Base-by-base conservation (phyloP, 495 filamentous ascomycete genomes). In the Aspergillus avenaceus region DNA sequence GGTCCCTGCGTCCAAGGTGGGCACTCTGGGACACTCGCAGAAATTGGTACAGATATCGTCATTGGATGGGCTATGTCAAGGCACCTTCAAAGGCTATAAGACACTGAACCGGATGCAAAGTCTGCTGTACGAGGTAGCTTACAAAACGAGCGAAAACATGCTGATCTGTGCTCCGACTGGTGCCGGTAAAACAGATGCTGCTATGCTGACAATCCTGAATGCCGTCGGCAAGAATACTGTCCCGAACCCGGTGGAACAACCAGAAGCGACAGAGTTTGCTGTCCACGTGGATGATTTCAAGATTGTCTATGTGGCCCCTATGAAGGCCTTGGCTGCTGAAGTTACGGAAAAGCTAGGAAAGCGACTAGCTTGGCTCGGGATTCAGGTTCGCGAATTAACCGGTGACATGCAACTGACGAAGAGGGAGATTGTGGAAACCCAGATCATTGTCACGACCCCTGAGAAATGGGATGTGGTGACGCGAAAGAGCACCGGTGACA, bases 401-500 rank as follows among this genome's bases (percentile, higher is more conserved):
- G 93, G 92, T 56, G 93, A 99, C 70, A 97, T 97, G 91, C 95
- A 99, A 56, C 76, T 99, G 53, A 96, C 92, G 28, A 99, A 99
- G 71, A 82, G 88, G 2, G 95, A 99, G 69, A 95, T 99, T 50
- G 76, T 92, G 25, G 82, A 88, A 56, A 99, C 93, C 2, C 95
- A 99, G 66, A 91, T 99, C 49, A 96, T 99, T 53, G 95, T 99
- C 13, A 99, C 93, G 0, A 99, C 93, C 8, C 93, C 93, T 42
- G 93, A 99, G 66, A 99, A 99, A 74, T 99, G 93, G 93, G 93
- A 99, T 70, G 92, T 97, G 11, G 87, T 97, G 26, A 99, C 93
- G 8, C 78, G 93, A 36, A 99, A 97, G 67, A 92, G 93, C 41
- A 96, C 90, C 1, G 93, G 93, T 3, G 93, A 99, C 62, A 97